Evolutionary conservation across 345 rosid genomes (phyloP), one percentile per base, ranked within the genome.

Genomic region (Rhizophora apiculata): DNA sequence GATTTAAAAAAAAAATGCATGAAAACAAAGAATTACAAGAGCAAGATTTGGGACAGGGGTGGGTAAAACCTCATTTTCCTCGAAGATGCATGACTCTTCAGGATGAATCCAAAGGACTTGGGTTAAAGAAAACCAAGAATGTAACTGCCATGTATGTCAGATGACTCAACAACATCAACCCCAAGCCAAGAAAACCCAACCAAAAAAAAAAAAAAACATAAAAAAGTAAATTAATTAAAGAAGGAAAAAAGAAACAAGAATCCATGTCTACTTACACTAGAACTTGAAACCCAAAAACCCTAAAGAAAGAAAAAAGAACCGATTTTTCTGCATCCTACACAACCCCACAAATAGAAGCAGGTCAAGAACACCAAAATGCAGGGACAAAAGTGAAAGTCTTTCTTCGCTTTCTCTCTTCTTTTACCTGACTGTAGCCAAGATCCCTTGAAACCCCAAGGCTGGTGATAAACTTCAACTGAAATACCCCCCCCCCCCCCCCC

Each of bases 351-450:
- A 37, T 20, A 9, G 27, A 34, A 61, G 27, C 64, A 32, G 39
- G 7, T 60, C 46, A 60, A 60, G 22, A 60, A 8, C 39, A 60
- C 64, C n/a, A 34, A 61, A 61, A 61, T 61, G 48, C 48, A 61
- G 34, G 22, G 26, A 24, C 34, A 26, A 32, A 32, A 32, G 39
- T 32, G 43, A n/a, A 8, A n/a, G 16, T 19, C 34, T 11, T 20
- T 31, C n/a, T 32, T 22, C 2, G 32, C 46, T 32, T 20, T 4
- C 21, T 20, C 22, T 11, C 18, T n/a, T 61, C 18, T 4, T 61
- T 61, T 61, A 61, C 64, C 64, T 61, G 26, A 34, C 2, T 6
- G 24, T 34, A 34, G 8, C 48, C 22, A n/a, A 34, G 64, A 34
- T 15, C 27, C 64, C 48, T 32, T 19, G 64, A 60, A 32, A 60